Evolutionary conservation across 1,139 yeast species (phyloP).

Genomic region (Arxiozyma heterogenica): DNA sequence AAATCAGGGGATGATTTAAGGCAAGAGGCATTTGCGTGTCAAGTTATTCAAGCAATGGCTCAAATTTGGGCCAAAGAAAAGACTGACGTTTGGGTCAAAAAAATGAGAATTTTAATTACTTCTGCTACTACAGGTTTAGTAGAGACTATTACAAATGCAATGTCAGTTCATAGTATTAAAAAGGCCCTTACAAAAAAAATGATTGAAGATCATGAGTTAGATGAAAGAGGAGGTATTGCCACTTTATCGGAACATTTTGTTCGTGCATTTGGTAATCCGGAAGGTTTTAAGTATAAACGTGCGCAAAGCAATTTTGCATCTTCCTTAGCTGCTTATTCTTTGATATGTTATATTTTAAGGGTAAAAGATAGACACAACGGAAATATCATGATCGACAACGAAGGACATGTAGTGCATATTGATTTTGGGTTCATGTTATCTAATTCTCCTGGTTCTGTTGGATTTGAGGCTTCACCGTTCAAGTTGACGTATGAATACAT

Average conservation of each 20-base stretch:
- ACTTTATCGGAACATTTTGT: slow-evolving; percentile 69
- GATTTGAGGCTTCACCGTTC: slow-evolving; percentile 96
- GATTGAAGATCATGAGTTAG: slow-evolving; percentile 42
- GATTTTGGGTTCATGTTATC: slow-evolving; percentile 91
- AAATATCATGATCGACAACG: slow-evolving; percentile 84
- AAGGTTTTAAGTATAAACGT: slow-evolving; percentile 43
- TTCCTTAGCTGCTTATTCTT: slow-evolving; percentile 82
- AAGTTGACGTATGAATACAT: slow-evolving; percentile 81
- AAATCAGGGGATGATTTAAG: slow-evolving; percentile 93
- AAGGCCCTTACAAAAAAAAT: slow-evolving; percentile 78
- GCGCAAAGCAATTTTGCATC: slow-evolving; percentile 80
- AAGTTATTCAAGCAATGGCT: slow-evolving; percentile 76
- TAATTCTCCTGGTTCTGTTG: slow-evolving; percentile 92
- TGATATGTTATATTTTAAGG: slow-evolving; percentile 79
- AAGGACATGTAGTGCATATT: slow-evolving; percentile 91
- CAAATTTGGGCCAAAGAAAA: slow-evolving; percentile 65
- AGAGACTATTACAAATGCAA: slow-evolving; percentile 89
- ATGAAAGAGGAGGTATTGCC: slow-evolving; percentile 58
- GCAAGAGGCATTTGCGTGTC: slow-evolving; percentile 97
- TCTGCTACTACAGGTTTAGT: slow-evolving; percentile 87
- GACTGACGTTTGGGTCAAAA: slow-evolving; percentile 79
- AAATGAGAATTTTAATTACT: slow-evolving; percentile 85
- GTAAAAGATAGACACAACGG: slow-evolving; percentile 96
- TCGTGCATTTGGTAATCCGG: slow-evolving; percentile 58
- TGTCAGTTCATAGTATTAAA: slow-evolving; percentile 87